A percentile compares a stretch with the other conserved stretches of the same genome.
Conservation (phyloP, 192 early-diverging fungal genomes). For the Linnemannia exigua region DNA sequence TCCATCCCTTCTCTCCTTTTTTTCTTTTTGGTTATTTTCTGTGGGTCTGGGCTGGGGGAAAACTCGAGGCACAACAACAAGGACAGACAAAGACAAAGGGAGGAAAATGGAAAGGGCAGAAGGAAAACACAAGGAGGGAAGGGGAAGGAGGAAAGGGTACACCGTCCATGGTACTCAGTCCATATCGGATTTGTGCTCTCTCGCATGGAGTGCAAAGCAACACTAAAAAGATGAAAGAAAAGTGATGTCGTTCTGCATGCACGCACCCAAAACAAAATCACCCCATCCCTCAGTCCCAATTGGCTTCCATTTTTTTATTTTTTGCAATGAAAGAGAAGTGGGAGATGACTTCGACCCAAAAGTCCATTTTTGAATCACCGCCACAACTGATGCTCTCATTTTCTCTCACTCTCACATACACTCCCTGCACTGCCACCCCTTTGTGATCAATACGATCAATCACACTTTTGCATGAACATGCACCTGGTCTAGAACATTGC, state of each 20-base stretch:
- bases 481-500: neutral
- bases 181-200: no score
- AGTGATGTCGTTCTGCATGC: conserved; percentile 21
- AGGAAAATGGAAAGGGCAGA: neutral
- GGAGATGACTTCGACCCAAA: conserved; percentile 9
- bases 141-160: neutral
- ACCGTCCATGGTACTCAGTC: neutral
- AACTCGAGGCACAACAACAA: no score
- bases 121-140: neutral
- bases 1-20: neutral
- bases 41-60: no score
- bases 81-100: neutral
- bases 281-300: neutral
- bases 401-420: no score
- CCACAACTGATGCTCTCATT: no score
- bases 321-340: neutral
- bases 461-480: neutral
- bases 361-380: conserved; percentile 9
- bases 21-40: neutral
- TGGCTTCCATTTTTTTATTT: neutral
- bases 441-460: no score
- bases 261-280: no score
- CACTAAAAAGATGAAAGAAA: neutral
- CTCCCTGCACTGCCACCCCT: neutral
- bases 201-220: neutral